phyloP scores from a whole-genome alignment of 441 rosid genomes.

The Melastoma candidum region DNA sequence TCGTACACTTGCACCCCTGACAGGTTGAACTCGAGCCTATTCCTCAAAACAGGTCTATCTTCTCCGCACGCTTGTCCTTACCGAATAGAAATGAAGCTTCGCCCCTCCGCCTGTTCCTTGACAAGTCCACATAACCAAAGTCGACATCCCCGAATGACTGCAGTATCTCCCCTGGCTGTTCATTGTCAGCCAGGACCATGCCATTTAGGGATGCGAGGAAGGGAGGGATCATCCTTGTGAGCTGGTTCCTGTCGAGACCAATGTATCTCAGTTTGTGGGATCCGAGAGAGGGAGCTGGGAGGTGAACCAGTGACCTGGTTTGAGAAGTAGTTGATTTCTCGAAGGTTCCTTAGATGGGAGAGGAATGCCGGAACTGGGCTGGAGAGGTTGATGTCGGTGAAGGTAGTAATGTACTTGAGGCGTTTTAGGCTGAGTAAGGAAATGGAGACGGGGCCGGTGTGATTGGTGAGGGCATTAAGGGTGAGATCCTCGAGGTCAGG shows the following conservation, averaged over 20 bases:
- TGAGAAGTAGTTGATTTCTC: slow-evolving; percentile 5
- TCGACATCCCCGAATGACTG: background rate
- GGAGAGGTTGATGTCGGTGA: slow-evolving; percentile 9
- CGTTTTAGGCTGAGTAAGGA: slow-evolving; percentile 11
- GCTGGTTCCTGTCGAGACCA: background rate
- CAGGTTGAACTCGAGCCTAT: slow-evolving; percentile 3
- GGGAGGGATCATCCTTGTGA: slow-evolving; percentile 4
- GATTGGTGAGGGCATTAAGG: slow-evolving; percentile 10
- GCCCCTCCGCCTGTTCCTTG: slow-evolving; percentile 4
- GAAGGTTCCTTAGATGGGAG: slow-evolving; percentile 6
- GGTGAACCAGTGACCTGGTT: slow-evolving; percentile 4
- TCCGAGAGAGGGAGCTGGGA: slow-evolving; percentile 3
- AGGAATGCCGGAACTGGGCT: slow-evolving; percentile 9
- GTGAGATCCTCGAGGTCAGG: slow-evolving; percentile 8
- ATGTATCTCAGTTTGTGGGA: background rate
- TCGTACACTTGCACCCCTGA: background rate
- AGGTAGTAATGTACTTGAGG: background rate
- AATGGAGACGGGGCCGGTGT: slow-evolving; percentile 9
- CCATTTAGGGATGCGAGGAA: slow-evolving; percentile 3
- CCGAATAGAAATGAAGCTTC: slow-evolving; percentile 1
- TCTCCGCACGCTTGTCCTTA: background rate
- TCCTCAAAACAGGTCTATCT: slow-evolving; percentile 5
- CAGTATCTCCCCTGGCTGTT: slow-evolving; percentile 1
- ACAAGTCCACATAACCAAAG: slow-evolving; percentile 1
- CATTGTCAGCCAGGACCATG: background rate